Evolutionary conservation across 257 asterid species (phyloP).

Genomic region (Buddleja alternifolia): DNA sequence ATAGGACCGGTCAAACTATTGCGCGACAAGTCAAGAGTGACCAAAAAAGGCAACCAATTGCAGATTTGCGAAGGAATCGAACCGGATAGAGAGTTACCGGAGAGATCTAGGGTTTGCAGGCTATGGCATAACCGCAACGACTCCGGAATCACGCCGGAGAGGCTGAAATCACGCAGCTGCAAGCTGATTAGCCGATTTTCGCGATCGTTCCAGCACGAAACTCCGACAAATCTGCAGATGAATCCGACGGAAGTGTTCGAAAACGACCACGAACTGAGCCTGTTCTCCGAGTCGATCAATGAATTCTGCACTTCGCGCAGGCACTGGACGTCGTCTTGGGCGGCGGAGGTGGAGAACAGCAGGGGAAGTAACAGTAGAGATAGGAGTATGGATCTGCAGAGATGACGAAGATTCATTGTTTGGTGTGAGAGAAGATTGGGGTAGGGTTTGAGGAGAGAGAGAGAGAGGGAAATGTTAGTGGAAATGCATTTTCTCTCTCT

Average conservation of each 20-base stretch:
- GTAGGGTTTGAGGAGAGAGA: slow-evolving; percentile 24
- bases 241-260: slow-evolving; percentile 54
- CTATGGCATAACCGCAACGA: slow-evolving; percentile 61
- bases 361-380: slow-evolving; percentile 33
- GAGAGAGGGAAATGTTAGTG: slow-evolving; percentile 26
- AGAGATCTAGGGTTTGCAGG: slow-evolving; percentile 72
- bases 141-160: slow-evolving; percentile 56
- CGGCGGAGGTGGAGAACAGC: slow-evolving; percentile 28
- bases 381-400: slow-evolving; percentile 17
- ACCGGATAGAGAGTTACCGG: slow-evolving; percentile 62
- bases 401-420: slow-evolving; percentile 31
- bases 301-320: slow-evolving; percentile 61
- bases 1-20: slow-evolving; percentile 64
- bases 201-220: slow-evolving; percentile 73
- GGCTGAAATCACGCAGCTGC: slow-evolving; percentile 53
- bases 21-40: slow-evolving; percentile 63
- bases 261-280: slow-evolving; percentile 61
- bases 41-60: slow-evolving; percentile 76
- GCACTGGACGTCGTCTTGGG: slow-evolving; percentile 76
- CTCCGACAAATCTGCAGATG: slow-evolving; percentile 68
- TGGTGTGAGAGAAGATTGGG: background rate
- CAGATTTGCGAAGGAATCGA: slow-evolving; percentile 62
- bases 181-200: slow-evolving; percentile 65
- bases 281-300: slow-evolving; percentile 47
- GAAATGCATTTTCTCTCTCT: slow-evolving; percentile 15